Conservation (phyloP, 148 eudicot species). For the Arctostaphylos glauca region DNA sequence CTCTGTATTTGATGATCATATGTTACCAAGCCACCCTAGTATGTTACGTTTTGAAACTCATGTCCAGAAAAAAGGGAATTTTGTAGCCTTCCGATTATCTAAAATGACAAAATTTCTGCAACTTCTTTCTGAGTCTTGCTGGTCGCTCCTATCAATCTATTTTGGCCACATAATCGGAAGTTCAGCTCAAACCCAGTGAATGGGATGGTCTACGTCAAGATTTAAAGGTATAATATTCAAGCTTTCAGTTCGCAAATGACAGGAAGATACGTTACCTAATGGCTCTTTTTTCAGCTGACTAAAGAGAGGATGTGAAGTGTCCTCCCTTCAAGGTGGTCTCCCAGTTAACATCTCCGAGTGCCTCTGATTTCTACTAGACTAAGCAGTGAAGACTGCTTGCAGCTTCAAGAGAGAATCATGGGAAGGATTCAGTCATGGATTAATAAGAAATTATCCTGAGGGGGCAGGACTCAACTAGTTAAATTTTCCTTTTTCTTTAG, state of each 20-base stretch:
- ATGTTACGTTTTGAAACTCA: background rate
- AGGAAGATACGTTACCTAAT: background rate
- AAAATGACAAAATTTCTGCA: conserved; percentile 13
- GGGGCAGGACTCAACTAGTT: background rate
- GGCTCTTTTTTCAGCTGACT: background rate
- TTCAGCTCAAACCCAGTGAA: background rate
- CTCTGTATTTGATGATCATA: too few species aligned
- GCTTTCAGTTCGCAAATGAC: background rate
- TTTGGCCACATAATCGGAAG: background rate
- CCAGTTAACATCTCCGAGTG: background rate
- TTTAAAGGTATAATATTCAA: background rate
- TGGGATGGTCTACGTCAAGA: background rate
- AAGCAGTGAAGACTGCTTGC: background rate
- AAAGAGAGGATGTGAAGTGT: background rate
- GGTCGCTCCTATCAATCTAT: background rate
- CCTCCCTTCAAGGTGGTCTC: background rate
- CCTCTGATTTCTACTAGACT: background rate
- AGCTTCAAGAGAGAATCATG: background rate
- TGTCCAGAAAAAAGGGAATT: background rate
- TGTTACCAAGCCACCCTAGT: background rate
- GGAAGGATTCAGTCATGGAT: background rate
- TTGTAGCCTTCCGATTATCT: background rate
- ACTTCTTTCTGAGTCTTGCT: background rate
- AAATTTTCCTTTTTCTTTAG: background rate
- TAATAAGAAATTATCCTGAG: background rate